Evolutionary conservation across 305 asterid species (phyloP).

Genomic region (Solanum aculeatissimum): DNA sequence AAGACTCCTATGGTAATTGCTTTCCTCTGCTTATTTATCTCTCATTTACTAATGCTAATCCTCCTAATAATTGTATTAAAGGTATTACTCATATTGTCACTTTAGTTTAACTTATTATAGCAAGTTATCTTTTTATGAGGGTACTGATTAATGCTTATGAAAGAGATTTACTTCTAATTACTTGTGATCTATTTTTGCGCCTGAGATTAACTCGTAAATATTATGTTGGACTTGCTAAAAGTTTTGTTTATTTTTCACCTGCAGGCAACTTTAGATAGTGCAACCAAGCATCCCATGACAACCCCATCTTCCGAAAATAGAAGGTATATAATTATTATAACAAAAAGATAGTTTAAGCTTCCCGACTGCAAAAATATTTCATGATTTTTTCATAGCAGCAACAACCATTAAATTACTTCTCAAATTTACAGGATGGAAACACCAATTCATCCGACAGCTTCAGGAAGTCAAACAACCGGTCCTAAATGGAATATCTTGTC

Average conservation of each 20-base stretch:
- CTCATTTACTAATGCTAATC: neutral
- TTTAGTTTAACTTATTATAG: neutral
- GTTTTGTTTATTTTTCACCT: neutral
- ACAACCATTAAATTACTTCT: neutral
- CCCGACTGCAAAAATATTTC: neutral
- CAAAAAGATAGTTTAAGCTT: neutral
- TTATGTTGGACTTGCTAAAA: neutral
- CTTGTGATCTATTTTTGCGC: neutral
- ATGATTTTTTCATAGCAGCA: neutral
- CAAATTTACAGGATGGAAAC: slow-evolving; percentile 38
- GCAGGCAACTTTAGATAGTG: slow-evolving; percentile 30
- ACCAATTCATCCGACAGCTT: slow-evolving; percentile 32
- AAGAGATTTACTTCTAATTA: neutral
- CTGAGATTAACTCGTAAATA: neutral
- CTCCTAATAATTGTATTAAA: neutral
- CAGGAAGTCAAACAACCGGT: slow-evolving; percentile 57
- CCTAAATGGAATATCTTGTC: slow-evolving; percentile 67
- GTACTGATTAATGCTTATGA: neutral
- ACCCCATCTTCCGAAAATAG: slow-evolving; percentile 38
- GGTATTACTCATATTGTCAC: neutral
- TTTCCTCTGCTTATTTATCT: neutral
- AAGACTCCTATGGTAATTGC: slow-evolving; percentile 1
- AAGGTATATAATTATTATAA: slow-evolving; percentile 24
- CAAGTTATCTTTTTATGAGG: neutral
- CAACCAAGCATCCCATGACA: slow-evolving; percentile 22